Evolutionary conservation across 2,329 filamentous ascomycete genomes (phyloP).

Genomic region (Xylariales sp.): DNA sequence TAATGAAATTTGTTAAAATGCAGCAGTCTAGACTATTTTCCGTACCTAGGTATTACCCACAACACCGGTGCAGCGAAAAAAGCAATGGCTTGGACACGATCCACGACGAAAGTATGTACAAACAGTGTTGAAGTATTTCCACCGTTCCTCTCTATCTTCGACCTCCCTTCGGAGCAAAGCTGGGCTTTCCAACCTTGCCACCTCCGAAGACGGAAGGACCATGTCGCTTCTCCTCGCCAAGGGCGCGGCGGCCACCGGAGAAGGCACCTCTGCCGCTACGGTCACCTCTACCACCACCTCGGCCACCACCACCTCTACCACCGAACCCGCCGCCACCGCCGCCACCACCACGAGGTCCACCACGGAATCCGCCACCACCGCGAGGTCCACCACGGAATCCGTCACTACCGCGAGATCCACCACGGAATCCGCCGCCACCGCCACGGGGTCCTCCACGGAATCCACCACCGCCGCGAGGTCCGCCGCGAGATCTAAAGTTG

Average conservation of each 20-base stretch:
- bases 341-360: slow-evolving; percentile 14
- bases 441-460: no score
- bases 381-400: slow-evolving; percentile 17
- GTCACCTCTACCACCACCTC: slow-evolving; percentile 31
- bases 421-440: slow-evolving; percentile 18
- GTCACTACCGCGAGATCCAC: slow-evolving; percentile 12
- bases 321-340: slow-evolving; percentile 26
- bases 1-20: no score
- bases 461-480: slow-evolving; percentile 8
- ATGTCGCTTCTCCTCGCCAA: slow-evolving; percentile 46
- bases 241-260: slow-evolving; percentile 39
- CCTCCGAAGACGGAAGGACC: slow-evolving; percentile 30
- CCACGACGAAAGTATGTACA: not conserved
- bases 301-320: slow-evolving; percentile 21
- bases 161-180: slow-evolving; percentile 17
- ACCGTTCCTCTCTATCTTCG: slow-evolving; percentile 18
- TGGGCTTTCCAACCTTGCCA: slow-evolving; percentile 35
- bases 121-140: slow-evolving; percentile 19
- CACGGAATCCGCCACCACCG: slow-evolving; percentile 22
- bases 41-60: no score
- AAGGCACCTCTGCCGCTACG: slow-evolving; percentile 44
- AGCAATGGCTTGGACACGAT: not conserved
- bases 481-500: slow-evolving; percentile 12
- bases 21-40: no score
- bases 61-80: no score